phyloP scores from a whole-genome alignment of 331 rosid species.

The Arachis monticola region DNA sequence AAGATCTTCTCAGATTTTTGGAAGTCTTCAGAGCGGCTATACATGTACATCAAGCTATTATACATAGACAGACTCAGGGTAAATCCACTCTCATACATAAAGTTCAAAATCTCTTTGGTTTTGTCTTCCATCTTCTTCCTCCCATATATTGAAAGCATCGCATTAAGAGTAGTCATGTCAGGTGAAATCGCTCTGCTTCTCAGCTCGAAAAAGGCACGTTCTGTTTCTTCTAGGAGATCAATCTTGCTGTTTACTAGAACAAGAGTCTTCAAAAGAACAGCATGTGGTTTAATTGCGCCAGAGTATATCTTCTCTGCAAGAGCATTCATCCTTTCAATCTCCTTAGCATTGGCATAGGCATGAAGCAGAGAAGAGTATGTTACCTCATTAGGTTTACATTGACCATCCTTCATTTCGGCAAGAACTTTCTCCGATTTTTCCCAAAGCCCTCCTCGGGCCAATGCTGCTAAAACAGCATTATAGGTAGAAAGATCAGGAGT shows the following conservation, averaged over 20 bases:
- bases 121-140: conserved; percentile 65
- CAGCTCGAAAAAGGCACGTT: conserved; percentile 68
- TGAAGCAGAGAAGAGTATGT: conserved; percentile 78
- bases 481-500: conserved; percentile 74
- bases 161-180: conserved; percentile 63
- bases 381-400: conserved; percentile 73
- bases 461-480: conserved; percentile 77
- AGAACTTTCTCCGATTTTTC: conserved; percentile 70
- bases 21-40: conserved; percentile 61
- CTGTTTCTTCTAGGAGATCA: conserved; percentile 68
- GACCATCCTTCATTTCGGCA: conserved; percentile 69
- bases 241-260: conserved; percentile 71
- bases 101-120: conserved; percentile 60
- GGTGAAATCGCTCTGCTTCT: conserved; percentile 56
- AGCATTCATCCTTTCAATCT: conserved; percentile 55
- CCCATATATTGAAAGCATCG: conserved; percentile 75
- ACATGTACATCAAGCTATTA: conserved; percentile 73
- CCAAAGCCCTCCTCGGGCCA: conserved; percentile 82
- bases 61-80: conserved; percentile 73
- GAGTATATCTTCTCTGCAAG: conserved; percentile 77
- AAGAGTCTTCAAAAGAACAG: conserved; percentile 80
- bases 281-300: conserved; percentile 56
- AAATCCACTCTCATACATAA: conserved; percentile 65
- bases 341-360: conserved; percentile 76
- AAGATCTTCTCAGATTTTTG: conserved; percentile 58